A percentile compares a stretch with the other conserved stretches of the same genome.
phyloP scores from a whole-genome alignment of 2,329 filamentous ascomycete species.

The Curvularia hawaiiensis region DNA sequence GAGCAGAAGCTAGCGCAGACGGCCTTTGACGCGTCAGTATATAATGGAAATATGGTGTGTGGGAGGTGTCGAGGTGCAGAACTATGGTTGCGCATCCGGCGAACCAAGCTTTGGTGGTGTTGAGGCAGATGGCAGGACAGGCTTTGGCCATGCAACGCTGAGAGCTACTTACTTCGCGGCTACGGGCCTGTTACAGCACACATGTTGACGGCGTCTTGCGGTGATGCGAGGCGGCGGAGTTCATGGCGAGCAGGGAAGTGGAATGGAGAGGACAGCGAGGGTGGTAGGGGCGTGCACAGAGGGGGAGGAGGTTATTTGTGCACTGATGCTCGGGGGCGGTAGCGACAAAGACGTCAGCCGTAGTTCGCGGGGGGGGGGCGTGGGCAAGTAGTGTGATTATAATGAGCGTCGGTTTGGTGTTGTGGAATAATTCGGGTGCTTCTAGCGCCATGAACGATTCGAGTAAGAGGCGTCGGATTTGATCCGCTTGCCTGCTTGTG shows the following conservation, averaged over 20 bases:
- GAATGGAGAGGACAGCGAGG: background rate
- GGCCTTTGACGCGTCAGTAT: constrained; percentile 17
- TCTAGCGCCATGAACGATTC: constrained; percentile 11
- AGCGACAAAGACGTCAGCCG: constrained; percentile 20
- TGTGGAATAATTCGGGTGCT: constrained; percentile 21
- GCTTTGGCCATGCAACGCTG: background rate
- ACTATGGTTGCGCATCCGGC: constrained; percentile 4
- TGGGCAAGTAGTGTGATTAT: constrained; percentile 14
- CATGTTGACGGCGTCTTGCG: constrained; percentile 37
- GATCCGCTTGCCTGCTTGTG: constrained; percentile 15
- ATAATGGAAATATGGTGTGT: background rate
- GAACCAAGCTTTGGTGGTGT: constrained; percentile 9
- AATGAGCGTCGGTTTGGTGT: constrained; percentile 16
- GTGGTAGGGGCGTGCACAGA: constrained; percentile 6
- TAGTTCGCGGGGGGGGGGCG: constrained; percentile 14
- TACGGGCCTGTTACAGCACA: constrained; percentile 33
- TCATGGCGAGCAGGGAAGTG: constrained; percentile 21
- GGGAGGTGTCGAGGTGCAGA: background rate
- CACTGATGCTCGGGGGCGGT: constrained; percentile 23
- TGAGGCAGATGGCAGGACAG: constrained; percentile 9
- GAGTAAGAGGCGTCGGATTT: constrained; percentile 15
- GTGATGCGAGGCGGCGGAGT: constrained; percentile 33
- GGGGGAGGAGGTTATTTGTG: constrained; percentile 9
- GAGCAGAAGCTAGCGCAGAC: constrained; percentile 27
- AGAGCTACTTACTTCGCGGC: constrained; percentile 30